Evolutionary conservation across 257 asterid species (phyloP).

Genomic region (Nicotiana undulata): DNA sequence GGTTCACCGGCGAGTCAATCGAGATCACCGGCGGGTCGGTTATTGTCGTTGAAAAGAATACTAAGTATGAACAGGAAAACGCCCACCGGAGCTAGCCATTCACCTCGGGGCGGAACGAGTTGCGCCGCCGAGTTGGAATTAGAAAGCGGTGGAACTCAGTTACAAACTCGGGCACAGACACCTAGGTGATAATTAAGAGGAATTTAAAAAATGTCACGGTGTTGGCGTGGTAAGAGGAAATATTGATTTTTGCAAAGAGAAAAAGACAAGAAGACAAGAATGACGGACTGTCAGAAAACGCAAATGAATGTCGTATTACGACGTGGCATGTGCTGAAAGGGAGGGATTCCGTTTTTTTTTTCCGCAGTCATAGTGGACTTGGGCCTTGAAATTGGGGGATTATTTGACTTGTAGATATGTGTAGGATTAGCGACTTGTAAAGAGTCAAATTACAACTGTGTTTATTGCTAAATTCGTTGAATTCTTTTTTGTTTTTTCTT

Average conservation of each 20-base stretch:
- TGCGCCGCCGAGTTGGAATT: constrained; percentile 29
- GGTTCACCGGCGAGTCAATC: constrained; percentile 35
- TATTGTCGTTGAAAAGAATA: constrained; percentile 49
- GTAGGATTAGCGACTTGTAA: background rate
- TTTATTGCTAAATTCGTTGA: background rate
- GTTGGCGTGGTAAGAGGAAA: background rate
- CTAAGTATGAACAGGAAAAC: constrained; percentile 55
- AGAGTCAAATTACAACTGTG: background rate
- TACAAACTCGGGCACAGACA: background rate
- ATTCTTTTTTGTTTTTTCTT: background rate
- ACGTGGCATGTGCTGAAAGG: background rate
- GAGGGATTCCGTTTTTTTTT: background rate
- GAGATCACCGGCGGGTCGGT: constrained; percentile 44
- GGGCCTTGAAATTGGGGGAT: background rate
- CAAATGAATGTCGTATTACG: background rate
- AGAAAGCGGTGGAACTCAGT: constrained; percentile 21
- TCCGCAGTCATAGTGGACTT: background rate
- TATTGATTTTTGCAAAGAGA: background rate
- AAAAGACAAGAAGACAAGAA: background rate
- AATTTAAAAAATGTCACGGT: background rate
- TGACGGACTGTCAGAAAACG: background rate
- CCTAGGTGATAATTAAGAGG: background rate
- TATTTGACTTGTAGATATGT: background rate
- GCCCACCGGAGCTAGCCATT: constrained; percentile 23
- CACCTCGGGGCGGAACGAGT: constrained; percentile 36